Conservation (phyloP, 2,329 filamentous ascomycete genomes). For the Endothia cerciana region DNA sequence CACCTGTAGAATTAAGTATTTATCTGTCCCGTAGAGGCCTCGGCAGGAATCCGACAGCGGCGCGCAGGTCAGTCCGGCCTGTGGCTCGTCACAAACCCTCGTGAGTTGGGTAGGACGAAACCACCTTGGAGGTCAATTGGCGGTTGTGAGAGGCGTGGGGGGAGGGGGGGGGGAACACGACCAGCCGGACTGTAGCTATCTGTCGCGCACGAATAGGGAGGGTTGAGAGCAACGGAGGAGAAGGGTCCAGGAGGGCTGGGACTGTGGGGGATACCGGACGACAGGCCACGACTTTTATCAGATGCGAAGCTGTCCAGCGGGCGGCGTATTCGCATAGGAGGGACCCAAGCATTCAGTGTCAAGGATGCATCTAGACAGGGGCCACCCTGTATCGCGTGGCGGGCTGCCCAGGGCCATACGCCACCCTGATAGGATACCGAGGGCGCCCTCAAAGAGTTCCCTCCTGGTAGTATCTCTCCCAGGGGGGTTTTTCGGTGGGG, state of each 20-base stretch:
- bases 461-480: not conserved
- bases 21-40: not conserved
- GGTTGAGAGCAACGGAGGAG: not conserved
- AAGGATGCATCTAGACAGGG: not conserved
- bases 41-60: not conserved
- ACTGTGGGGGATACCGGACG: not conserved
- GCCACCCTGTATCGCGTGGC: not conserved
- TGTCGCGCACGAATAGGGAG: not conserved
- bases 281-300: slow-evolving; percentile 1
- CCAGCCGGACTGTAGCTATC: not conserved
- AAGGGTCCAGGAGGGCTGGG: not conserved
- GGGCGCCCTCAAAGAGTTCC: not conserved
- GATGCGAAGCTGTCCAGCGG: not conserved
- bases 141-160: not conserved
- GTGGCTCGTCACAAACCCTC: not conserved
- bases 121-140: too few species aligned
- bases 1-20: not conserved
- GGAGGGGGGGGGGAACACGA: not conserved
- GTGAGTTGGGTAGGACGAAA: not conserved
- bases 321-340: not conserved
- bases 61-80: not conserved
- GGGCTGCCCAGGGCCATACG: not conserved
- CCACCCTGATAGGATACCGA: not conserved
- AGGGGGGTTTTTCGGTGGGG: not conserved
- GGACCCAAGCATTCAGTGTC: not conserved